Conservation (phyloP, 495 filamentous ascomycete genomes). For the Chaetomidium leptoderma region DNA sequence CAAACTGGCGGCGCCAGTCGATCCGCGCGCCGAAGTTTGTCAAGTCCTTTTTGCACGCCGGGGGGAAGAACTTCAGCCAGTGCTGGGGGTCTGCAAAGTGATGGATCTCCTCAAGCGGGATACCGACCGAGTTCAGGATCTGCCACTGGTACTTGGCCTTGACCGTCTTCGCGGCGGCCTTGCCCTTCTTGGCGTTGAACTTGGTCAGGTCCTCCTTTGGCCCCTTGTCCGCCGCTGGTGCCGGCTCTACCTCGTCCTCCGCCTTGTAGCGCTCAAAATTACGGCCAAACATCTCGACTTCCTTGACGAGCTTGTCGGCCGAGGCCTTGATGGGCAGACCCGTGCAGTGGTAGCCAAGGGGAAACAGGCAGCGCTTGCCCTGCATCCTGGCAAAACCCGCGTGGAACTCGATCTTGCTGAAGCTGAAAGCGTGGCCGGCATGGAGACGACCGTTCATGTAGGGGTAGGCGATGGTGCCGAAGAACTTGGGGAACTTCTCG, state of each 20-base stretch:
- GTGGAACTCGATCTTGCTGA: slow-evolving; percentile 86
- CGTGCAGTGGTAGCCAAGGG: slow-evolving; percentile 91
- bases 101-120: slow-evolving; percentile 82
- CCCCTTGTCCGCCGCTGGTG: slow-evolving; percentile 23
- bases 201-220: slow-evolving; percentile 74
- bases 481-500: slow-evolving; percentile 78
- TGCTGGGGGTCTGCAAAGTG: slow-evolving; percentile 81
- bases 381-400: slow-evolving; percentile 82
- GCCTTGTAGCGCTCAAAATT: slow-evolving; percentile 76
- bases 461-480: slow-evolving; percentile 86
- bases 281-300: slow-evolving; percentile 82
- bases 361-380: slow-evolving; percentile 80
- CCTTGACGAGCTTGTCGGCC: slow-evolving; percentile 87
- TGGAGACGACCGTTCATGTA: slow-evolving; percentile 97
- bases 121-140: slow-evolving; percentile 64
- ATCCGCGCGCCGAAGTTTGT: slow-evolving; percentile 79
- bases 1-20: slow-evolving; percentile 87
- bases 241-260: slow-evolving; percentile 42
- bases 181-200: slow-evolving; percentile 90
- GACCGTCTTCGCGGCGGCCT: slow-evolving; percentile 83
- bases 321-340: slow-evolving; percentile 98
- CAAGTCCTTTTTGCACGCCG: slow-evolving; percentile 73
- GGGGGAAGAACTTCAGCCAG: slow-evolving; percentile 77
- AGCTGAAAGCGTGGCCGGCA: slow-evolving; percentile 85
- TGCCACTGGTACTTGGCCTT: slow-evolving; percentile 66